A percentile compares a stretch with the other conserved stretches of the same genome.
phyloP scores from a whole-genome alignment of 2,329 filamentous ascomycete genomes.

The Fusarium sp. region DNA sequence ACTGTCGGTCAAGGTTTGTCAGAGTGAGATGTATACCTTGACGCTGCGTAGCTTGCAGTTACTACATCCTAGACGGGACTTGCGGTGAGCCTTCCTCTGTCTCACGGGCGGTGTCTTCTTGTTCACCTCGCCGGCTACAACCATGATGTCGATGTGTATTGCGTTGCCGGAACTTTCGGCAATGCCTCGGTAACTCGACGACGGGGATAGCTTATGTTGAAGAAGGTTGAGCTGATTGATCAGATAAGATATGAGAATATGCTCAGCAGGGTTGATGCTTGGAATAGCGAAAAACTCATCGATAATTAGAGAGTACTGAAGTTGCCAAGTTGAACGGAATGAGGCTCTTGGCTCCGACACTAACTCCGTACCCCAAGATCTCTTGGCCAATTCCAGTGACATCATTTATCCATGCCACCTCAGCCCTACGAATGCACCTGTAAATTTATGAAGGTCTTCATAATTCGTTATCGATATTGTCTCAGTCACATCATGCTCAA shows the following conservation, averaged over 20 bases:
- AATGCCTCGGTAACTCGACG: neutral
- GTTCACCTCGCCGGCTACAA: neutral
- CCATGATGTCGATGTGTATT: slow-evolving; percentile 3
- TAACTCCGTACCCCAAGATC: neutral
- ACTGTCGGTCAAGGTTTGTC: neutral
- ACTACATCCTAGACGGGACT: slow-evolving; percentile 64
- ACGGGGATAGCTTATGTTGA: neutral
- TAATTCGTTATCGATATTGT: neutral
- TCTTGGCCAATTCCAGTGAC: neutral
- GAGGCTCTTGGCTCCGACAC: neutral
- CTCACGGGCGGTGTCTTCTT: slow-evolving; percentile 21
- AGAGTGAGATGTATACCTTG: slow-evolving; percentile 54
- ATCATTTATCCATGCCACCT: neutral
- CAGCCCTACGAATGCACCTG: neutral
- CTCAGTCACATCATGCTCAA: neutral
- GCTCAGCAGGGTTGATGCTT: neutral
- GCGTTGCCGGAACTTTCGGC: slow-evolving; percentile 4
- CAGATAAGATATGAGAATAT: neutral
- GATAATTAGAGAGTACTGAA: neutral
- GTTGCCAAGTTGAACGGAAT: neutral
- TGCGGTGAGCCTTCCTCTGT: slow-evolving; percentile 58
- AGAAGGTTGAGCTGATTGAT: neutral
- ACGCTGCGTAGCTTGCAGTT: slow-evolving; percentile 68
- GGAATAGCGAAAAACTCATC: neutral
- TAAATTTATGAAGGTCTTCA: neutral